Base-by-base conservation (phyloP, 345 rosid species). In the Noccaea caerulescens region DNA sequence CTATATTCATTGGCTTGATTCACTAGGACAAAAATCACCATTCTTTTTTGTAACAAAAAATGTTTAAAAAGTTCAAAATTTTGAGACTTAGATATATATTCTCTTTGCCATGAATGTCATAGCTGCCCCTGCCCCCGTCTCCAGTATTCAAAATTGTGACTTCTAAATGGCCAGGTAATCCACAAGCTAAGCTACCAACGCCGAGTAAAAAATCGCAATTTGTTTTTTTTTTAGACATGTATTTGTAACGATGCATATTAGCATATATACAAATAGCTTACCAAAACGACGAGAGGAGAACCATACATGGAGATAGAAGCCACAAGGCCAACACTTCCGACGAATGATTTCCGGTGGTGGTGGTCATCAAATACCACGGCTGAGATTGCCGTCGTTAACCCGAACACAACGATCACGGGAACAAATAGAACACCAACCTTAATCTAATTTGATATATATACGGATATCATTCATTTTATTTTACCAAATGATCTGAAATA, bases 201-300 rank as follows among this genome's bases (percentile, higher is more conserved):
- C 23, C 23, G 23, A 20, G 23, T 20, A 20, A 1, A 20, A 20
- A 10, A 4, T 60, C 18, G 18, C 7, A 39, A 50, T 4, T 18
- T 34, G 10, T 8, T 37, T 43, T 14, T 7, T 20, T 20, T 20
- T 20, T 20, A 1, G 30, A 42, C 44, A 42, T 50, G 18, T 36
- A 20, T 36, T 23, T 25, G 1, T 32, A 34, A 39, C 23, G 27
- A 18, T 44, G 57, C 37, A 62, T 41, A 39, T 39, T 27, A 25
- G 27, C 27, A 50, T 42, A 53, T 39, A 27, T 11, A 58, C 16
- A 20, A 37, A 10, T 44, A 37, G 11, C 91, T 85, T 44, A 86
- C 96, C 84, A 92, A 76, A 43, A 39, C 94, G 10, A 89, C 86
- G 10, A 92, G 82, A 4, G 94, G 96, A 49, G 94, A 82, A 65